Evolutionary conservation across 2,329 filamentous ascomycete genomes (phyloP), one percentile per base, ranked within the genome.

Genomic region (Monilinia laxa): DNA sequence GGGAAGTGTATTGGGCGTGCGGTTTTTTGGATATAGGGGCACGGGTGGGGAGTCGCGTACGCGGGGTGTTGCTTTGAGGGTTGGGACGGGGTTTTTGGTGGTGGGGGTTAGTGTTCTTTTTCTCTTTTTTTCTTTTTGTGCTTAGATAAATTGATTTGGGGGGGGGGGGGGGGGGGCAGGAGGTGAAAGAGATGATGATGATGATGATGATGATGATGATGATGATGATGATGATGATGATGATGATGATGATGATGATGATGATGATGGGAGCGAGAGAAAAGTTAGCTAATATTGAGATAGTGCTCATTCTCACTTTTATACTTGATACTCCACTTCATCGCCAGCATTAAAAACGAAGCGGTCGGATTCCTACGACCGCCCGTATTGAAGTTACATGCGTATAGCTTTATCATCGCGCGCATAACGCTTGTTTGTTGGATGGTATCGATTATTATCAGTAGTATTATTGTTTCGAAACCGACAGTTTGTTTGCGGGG

Each of bases 391-490:
- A 70, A 63, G 54, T 42, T 71, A 6, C 73, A 74, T 67, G 71
- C 68, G 10, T 63, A 67, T 54, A 71, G 69, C 40, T 72, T 74
- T 47, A 71, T 75, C n/a, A 11, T 71, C 1, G 73, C 73, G 6
- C 68, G 72, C 12, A 47, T 74, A 18, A 57, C 59, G 16, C 62
- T 74, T 28, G 60, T 73, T 0, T 56, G 66, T 20, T 75, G 73
- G 73, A 45, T 70, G 16, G 38, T 70, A n/a, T 58, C 69, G 6
- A 68, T 74, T 10, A 68, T 73, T 9, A 62, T 66, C 7, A 67
- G 70, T 0, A 65, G 62, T 25, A 70, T 70, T n/a, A 68, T 71
- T 10, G 42, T 73, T 2, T 69, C 71, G 11, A 69, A 67, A 52
- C 65, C 69, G 11, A 60, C 60, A 11, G 60, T 67, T 10, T 72